phyloP scores from a whole-genome alignment of 805 yeast species.

The Ogataea saltuana region DNA sequence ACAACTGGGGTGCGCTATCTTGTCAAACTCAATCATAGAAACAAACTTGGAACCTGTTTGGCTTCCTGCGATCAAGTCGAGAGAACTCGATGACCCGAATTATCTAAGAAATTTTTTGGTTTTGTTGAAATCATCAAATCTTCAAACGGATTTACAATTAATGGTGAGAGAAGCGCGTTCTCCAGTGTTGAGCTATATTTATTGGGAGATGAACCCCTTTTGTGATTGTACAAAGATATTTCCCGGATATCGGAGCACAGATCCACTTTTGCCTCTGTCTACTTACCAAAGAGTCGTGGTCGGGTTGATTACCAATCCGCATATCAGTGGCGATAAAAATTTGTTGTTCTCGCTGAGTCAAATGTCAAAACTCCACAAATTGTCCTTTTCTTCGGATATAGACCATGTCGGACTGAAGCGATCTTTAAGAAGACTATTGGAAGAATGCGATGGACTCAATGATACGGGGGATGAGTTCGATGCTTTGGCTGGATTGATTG shows the following conservation, averaged over 20 bases:
- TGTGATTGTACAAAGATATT: not conserved
- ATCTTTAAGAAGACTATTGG: not conserved
- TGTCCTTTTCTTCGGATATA: no score
- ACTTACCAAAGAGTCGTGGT: not conserved
- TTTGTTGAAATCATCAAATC: constrained; percentile 18
- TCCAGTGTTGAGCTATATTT: constrained; percentile 22
- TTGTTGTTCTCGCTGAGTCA: no score
- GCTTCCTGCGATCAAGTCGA: constrained; percentile 22
- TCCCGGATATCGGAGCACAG: no score
- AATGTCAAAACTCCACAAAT: no score
- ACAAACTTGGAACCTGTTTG: constrained; percentile 20
- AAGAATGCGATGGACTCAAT: no score
- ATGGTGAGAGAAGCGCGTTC: constrained; percentile 15
- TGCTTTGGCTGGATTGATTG: constrained; percentile 14
- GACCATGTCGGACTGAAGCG: not conserved
- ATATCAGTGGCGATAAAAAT: no score
- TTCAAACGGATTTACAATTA: constrained; percentile 10
- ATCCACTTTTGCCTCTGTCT: no score
- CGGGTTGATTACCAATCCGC: not conserved
- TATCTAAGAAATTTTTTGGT: constrained; percentile 25
- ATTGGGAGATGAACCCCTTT: constrained; percentile 31
- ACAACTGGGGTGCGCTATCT: constrained; percentile 18
- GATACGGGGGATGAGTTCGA: not conserved
- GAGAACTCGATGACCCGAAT: constrained; percentile 8
- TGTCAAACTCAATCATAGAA: constrained; percentile 19